These are phyloP conservation scores for Mucor plumbeus DNA, from an alignment of 371 early-diverging fungal species.

Conservation along the genomic window DNA sequence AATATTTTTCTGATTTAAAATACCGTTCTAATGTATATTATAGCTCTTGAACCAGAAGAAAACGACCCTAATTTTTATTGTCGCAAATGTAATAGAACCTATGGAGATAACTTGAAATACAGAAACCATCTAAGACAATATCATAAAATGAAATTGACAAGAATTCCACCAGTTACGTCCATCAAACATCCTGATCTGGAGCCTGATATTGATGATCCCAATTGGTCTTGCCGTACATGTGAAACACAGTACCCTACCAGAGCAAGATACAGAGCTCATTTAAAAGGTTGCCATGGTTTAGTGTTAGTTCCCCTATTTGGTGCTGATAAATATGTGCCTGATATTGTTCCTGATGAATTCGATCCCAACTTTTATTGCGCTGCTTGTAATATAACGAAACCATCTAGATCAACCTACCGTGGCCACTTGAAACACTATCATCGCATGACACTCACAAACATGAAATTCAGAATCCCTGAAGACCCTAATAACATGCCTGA, in stretches of 20 bases:
- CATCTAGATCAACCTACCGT: background rate
- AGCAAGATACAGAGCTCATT: conserved; percentile 2
- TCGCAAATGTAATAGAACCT: background rate
- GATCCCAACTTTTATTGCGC: conserved; percentile 1
- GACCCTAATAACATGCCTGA: background rate
- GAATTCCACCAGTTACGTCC: background rate
- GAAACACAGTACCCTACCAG: background rate
- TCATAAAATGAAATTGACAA: conserved; percentile 1
- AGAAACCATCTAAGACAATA: background rate
- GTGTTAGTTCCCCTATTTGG: background rate
- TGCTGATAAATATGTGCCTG: background rate
- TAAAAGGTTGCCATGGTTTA: background rate
- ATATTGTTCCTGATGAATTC: background rate
- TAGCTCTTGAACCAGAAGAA: background rate
- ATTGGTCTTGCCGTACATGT: background rate
- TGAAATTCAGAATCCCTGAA: background rate
- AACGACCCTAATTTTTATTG: conserved; percentile 2
- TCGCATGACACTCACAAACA: background rate
- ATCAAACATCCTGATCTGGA: conserved; percentile 4
- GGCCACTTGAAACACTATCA: conserved; percentile 3
- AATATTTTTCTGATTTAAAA: no score
- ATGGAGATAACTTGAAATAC: background rate
- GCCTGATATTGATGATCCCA: conserved; percentile 3
- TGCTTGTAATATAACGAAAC: background rate
- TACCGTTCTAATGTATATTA: background rate